Percentiles rank a stretch among this genome's conserved stretches.
phyloP scores from a whole-genome alignment of 768 basidiomycete genomes.

The Heimioporus sp. region DNA sequence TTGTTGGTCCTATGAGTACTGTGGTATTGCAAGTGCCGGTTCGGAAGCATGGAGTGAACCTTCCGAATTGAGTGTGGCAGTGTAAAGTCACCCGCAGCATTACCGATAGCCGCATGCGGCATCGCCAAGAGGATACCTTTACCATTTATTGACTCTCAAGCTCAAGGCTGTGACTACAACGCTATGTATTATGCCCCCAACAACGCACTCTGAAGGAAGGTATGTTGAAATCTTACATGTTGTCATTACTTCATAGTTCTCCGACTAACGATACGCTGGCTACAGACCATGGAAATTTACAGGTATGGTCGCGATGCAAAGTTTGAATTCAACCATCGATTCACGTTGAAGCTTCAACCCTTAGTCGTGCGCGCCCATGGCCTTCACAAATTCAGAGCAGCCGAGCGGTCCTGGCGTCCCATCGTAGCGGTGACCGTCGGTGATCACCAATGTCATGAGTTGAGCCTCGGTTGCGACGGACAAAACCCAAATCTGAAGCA shows the following conservation, averaged over 20 bases:
- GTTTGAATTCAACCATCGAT: too few relatives aligned
- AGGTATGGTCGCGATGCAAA: neutral
- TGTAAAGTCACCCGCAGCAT: too few relatives aligned
- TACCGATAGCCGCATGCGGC: too few relatives aligned
- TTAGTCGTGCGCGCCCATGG: constrained; percentile 42
- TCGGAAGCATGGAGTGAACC: too few relatives aligned
- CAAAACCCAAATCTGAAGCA: constrained; percentile 67
- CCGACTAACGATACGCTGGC: neutral
- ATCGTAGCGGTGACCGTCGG: constrained; percentile 59
- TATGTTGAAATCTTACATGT: neutral
- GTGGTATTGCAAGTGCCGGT: too few relatives aligned
- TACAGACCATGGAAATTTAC: neutral
- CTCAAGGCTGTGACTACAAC: neutral
- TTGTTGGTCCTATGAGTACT: too few relatives aligned
- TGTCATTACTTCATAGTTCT: neutral
- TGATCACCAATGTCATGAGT: constrained; percentile 51
- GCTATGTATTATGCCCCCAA: neutral
- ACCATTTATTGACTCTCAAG: too few relatives aligned
- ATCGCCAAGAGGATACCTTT: too few relatives aligned
- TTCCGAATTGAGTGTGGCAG: too few relatives aligned
- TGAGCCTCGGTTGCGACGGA: constrained; percentile 62
- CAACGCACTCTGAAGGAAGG: neutral
- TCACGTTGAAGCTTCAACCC: neutral
- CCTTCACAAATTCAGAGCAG: constrained; percentile 43
- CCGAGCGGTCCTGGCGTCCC: constrained; percentile 67